These are phyloP conservation scores for Psilocybe cubensis DNA, from an alignment of 768 basidiomycete genomes.

Conservation along the genomic window DNA sequence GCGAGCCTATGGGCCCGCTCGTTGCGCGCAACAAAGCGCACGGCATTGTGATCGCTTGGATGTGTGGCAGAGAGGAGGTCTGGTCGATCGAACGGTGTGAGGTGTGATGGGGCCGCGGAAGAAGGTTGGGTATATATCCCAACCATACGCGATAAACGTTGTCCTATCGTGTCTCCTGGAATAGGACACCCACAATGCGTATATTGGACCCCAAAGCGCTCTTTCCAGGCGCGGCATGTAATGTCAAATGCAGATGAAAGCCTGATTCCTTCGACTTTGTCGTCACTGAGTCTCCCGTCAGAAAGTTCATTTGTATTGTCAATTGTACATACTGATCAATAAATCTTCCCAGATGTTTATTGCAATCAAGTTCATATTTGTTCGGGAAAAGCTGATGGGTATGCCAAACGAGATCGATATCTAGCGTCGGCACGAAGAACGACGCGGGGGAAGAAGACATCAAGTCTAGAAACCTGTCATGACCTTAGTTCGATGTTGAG, in stretches of 20 bases:
- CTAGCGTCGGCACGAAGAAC: slow-evolving; percentile 65
- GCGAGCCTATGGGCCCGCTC: slow-evolving; percentile 14
- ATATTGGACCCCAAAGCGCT: slow-evolving; percentile 47
- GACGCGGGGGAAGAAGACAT: slow-evolving; percentile 44
- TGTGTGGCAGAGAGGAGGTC: slow-evolving; percentile 55
- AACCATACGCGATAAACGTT: slow-evolving; percentile 41
- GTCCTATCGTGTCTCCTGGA: slow-evolving; percentile 46
- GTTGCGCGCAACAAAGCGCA: slow-evolving; percentile 35
- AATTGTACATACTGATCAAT: slow-evolving; percentile 66
- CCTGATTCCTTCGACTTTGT: slow-evolving; percentile 28
- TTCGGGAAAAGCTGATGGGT: slow-evolving; percentile 63
- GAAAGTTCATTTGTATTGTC: too few relatives aligned
- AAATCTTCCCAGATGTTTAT: slow-evolving; percentile 42
- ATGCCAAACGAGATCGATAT: slow-evolving; percentile 79
- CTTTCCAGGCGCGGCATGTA: slow-evolving; percentile 31
- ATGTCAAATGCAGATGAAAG: slow-evolving; percentile 30
- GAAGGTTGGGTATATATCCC: slow-evolving; percentile 6
- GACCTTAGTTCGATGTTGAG: too few relatives aligned
- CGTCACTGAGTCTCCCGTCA: slow-evolving; percentile 23
- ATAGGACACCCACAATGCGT: slow-evolving; percentile 62
- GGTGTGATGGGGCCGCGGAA: slow-evolving; percentile 20
- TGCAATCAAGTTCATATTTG: slow-evolving; percentile 51
- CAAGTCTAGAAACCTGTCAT: slow-evolving; percentile 55
- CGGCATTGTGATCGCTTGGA: slow-evolving; percentile 56
- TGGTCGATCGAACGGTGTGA: slow-evolving; percentile 33